Evolutionary conservation across 306 rosid species (phyloP).

Genomic region (Acacia melanoxylon): DNA sequence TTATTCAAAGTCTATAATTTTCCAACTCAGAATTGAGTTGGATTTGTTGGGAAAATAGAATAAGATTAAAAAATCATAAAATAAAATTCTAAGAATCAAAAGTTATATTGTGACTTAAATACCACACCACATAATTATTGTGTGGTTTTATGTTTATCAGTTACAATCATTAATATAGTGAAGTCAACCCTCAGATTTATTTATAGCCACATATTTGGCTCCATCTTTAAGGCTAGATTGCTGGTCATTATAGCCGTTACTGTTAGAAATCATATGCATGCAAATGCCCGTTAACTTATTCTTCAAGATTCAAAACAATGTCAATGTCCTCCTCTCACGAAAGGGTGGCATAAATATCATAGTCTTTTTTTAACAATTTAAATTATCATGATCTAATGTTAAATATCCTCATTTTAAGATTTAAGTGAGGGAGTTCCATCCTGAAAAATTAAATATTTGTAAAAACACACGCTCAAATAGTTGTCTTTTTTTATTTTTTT

Average conservation of each 20-base stretch:
- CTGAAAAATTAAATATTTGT: too few species aligned
- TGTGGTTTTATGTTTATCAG: not conserved
- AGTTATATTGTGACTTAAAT: too few species aligned
- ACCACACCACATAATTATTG: not conserved
- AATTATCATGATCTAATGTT: not conserved
- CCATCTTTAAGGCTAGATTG: not conserved
- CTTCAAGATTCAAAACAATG: not conserved
- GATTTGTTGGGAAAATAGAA: too few species aligned
- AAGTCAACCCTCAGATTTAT: not conserved
- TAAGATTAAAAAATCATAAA: too few species aligned
- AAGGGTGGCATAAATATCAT: too few species aligned
- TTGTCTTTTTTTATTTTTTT: constrained; percentile 25
- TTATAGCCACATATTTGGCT: not conserved
- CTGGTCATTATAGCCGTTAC: not conserved
- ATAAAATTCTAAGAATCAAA: too few species aligned
- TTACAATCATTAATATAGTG: not conserved
- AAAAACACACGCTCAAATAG: not conserved
- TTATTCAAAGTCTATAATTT: too few species aligned
- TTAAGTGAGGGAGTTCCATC: not conserved
- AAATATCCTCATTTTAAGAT: too few species aligned
- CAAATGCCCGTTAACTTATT: not conserved
- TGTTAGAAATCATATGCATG: not conserved
- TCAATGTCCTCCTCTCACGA: too few species aligned
- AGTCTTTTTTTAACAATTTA: too few species aligned
- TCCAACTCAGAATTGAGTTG: too few species aligned